These are phyloP conservation scores for Suhomyces atakaporum DNA, from an alignment of 1,139 yeast species.

Conservation along the genomic window DNA sequence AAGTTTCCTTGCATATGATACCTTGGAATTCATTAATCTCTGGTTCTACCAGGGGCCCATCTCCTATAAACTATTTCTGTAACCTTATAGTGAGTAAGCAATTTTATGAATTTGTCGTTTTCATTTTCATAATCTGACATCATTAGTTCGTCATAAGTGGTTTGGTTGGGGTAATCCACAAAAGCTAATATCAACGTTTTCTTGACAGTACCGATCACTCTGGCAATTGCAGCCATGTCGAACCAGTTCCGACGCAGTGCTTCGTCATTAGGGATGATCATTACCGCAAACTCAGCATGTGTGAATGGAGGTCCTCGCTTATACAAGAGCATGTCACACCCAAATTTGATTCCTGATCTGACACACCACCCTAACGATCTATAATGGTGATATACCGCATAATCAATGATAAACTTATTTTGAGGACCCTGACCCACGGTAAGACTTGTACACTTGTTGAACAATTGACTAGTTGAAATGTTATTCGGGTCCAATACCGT, in stretches of 20 bases:
- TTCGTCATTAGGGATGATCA: constrained; percentile 48
- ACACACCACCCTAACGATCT: constrained; percentile 95
- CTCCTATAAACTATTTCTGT: constrained; percentile 70
- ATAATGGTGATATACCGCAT: constrained; percentile 82
- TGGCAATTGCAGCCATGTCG: constrained; percentile 64
- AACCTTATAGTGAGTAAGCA: constrained; percentile 48
- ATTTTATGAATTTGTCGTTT: constrained; percentile 25
- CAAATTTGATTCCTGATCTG: constrained; percentile 87
- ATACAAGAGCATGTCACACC: constrained; percentile 78
- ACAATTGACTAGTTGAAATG: constrained; percentile 27
- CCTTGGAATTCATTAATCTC: constrained; percentile 49
- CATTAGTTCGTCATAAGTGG: constrained; percentile 28
- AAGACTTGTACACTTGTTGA: constrained; percentile 26
- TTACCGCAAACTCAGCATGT: constrained; percentile 84
- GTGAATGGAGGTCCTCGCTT: constrained; percentile 92
- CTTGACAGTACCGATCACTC: constrained; percentile 87
- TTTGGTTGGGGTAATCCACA: constrained; percentile 54
- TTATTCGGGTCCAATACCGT: constrained; percentile 17
- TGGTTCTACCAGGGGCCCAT: constrained; percentile 82
- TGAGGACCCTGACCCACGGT: constrained; percentile 22
- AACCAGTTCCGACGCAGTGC: constrained; percentile 49
- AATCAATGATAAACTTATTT: constrained; percentile 51
- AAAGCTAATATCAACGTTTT: constrained; percentile 72
- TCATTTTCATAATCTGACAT: constrained; percentile 21
- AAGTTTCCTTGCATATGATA: not conserved